These are phyloP conservation scores for Lodderomyces parapsilosis DNA, from an alignment of 1,139 yeast species.

Conservation along the genomic window DNA sequence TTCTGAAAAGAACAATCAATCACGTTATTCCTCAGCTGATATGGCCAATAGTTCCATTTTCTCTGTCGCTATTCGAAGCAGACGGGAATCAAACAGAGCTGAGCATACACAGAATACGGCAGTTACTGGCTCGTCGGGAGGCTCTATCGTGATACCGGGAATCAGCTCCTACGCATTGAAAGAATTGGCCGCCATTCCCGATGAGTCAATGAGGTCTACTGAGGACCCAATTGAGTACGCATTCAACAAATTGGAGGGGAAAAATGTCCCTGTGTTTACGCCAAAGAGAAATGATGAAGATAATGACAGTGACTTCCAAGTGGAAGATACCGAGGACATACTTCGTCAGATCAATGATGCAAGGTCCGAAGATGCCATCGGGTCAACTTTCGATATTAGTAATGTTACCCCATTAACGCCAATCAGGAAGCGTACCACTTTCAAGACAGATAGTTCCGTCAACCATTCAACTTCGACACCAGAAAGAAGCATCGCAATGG, in stretches of 20 bases:
- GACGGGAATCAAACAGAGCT: slow-evolving; percentile 20
- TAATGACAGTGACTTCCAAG: slow-evolving; percentile 2
- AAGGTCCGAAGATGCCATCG: slow-evolving; percentile 38
- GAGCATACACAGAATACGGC: slow-evolving; percentile 11
- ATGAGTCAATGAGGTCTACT: slow-evolving; percentile 61
- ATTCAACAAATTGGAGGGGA: slow-evolving; percentile 74
- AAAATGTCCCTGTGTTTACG: slow-evolving; percentile 9
- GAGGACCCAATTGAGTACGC: slow-evolving; percentile 70
- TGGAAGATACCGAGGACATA: slow-evolving; percentile 35
- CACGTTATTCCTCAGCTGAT: slow-evolving; percentile 18
- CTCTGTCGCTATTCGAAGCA: slow-evolving; percentile 29
- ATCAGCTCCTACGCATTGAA: slow-evolving; percentile 61
- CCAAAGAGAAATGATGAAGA: slow-evolving; percentile 13
- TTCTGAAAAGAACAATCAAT: slow-evolving; percentile 1
- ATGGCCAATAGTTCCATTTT: slow-evolving; percentile 38
- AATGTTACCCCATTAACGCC: slow-evolving; percentile 32
- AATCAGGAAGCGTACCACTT: slow-evolving; percentile 8
- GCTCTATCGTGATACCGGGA: slow-evolving; percentile 57
- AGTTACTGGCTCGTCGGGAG: slow-evolving; percentile 19
- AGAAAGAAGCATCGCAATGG: not conserved
- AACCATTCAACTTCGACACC: slow-evolving; percentile 4
- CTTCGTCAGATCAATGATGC: slow-evolving; percentile 44
- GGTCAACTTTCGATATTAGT: slow-evolving; percentile 22
- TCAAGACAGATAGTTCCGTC: not conserved
- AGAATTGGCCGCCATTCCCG: slow-evolving; percentile 79